A percentile compares a stretch with the other conserved stretches of the same genome.
Conservation (phyloP, 805 yeast genomes). For the Myxozyma nipponensis region DNA sequence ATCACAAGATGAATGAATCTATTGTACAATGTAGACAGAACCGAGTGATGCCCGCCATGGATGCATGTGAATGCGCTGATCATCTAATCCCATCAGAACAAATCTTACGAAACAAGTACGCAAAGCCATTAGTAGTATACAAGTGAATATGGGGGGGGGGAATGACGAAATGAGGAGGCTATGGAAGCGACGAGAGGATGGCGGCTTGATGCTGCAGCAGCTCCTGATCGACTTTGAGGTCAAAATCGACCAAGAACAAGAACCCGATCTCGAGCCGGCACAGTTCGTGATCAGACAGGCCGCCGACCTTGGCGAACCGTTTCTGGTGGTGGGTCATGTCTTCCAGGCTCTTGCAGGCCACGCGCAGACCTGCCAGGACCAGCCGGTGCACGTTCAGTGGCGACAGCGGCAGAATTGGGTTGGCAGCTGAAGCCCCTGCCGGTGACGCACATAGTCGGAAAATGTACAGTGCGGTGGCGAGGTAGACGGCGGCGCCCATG, state of each 20-base stretch:
- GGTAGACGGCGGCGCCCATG: slow-evolving; percentile 39
- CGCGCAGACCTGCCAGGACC: slow-evolving; percentile 44
- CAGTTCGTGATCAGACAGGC: slow-evolving; percentile 45
- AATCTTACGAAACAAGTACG: no score
- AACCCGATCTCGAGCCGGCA: slow-evolving; percentile 49
- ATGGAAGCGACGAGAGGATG: slow-evolving; percentile 13
- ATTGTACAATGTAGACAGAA: no score
- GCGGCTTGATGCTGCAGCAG: slow-evolving; percentile 37
- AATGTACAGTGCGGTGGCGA: slow-evolving; percentile 39
- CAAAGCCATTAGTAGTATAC: no score
- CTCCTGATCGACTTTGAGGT: slow-evolving; percentile 44
- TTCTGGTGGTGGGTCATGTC: slow-evolving; percentile 46
- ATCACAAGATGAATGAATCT: no score
- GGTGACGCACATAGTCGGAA: slow-evolving; percentile 34
- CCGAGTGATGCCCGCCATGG: no score
- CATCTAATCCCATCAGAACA: no score
- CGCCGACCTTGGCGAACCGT: slow-evolving; percentile 48
- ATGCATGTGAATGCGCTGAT: no score
- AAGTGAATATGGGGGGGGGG: no score
- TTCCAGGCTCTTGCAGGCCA: slow-evolving; percentile 48
- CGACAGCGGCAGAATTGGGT: slow-evolving; percentile 36
- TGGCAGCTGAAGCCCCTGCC: slow-evolving; percentile 10
- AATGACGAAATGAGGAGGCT: no score
- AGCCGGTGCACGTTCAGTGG: slow-evolving; percentile 43
- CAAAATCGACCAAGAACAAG: slow-evolving; percentile 49